These are phyloP conservation scores for Pachysandra terminalis DNA, from an alignment of 164 flowering plant genomes.

Conservation along the genomic window DNA sequence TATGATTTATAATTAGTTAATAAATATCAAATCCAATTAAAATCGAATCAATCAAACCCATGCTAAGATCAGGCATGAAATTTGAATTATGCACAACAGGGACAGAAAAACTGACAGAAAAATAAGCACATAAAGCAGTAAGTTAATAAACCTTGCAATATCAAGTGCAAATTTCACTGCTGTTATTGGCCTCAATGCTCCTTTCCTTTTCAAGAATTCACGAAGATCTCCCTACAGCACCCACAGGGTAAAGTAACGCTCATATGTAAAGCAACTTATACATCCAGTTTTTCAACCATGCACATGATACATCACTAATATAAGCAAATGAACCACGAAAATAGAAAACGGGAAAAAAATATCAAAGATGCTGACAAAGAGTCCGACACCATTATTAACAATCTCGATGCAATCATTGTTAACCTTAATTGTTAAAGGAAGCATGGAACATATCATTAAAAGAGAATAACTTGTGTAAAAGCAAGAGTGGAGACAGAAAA, in stretches of 20 bases:
- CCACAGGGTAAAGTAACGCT: slow-evolving; percentile 2
- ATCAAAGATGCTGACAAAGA: no score
- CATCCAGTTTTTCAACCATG: no score
- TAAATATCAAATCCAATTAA: not conserved
- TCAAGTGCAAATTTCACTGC: slow-evolving; percentile 81
- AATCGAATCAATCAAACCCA: not conserved
- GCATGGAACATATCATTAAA: no score
- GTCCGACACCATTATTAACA: no score
- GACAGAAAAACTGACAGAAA: not conserved
- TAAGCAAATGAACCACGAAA: no score
- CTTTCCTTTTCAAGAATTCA: slow-evolving; percentile 55
- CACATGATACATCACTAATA: no score
- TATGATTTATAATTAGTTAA: not conserved
- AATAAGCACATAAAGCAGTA: slow-evolving; percentile 3
- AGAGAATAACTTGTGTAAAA: no score
- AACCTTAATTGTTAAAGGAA: no score
- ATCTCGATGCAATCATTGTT: no score
- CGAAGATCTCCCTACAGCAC: slow-evolving; percentile 72
- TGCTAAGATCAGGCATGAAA: not conserved
- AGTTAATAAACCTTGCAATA: slow-evolving; percentile 59
- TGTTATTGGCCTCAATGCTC: slow-evolving; percentile 48
- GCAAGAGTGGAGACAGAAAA: no score
- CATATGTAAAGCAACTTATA: not conserved
- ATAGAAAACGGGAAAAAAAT: no score
- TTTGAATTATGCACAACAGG: not conserved